Conservation (phyloP, 129 eudicot species). For the Tagetes erecta region DNA sequence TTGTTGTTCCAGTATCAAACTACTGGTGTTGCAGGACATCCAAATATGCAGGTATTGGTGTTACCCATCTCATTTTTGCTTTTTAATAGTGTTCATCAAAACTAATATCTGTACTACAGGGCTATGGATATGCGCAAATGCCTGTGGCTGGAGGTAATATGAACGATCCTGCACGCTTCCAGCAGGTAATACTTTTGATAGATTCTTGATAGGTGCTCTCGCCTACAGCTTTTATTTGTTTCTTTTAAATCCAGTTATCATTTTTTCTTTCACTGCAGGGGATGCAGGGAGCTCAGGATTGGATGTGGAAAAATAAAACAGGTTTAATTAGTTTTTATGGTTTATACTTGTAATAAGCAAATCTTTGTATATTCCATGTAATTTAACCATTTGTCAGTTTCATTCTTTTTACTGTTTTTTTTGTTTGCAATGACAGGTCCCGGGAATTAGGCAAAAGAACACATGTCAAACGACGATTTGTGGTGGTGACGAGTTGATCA, state of each 20-base stretch:
- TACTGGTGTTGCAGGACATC: constrained; percentile 58
- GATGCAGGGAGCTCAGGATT: constrained; percentile 59
- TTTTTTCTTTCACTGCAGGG: constrained; percentile 1
- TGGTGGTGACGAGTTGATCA: neutral
- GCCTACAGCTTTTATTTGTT: neutral
- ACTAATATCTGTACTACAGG: constrained; percentile 35
- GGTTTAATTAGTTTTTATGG: constrained; percentile 38
- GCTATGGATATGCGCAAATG: constrained; percentile 51
- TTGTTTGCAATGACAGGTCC: constrained; percentile 22
- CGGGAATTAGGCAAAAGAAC: constrained; percentile 16
- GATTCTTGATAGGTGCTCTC: neutral
- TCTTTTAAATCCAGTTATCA: neutral
- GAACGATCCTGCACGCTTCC: constrained; percentile 60
- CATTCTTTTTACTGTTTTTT: no score
- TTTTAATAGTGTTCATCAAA: neutral
- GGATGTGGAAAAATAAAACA: constrained; percentile 93
- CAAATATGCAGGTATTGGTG: constrained; percentile 51
- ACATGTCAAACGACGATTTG: neutral
- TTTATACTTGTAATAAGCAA: neutral
- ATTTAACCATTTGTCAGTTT: neutral
- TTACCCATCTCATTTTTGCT: neutral
- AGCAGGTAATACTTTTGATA: constrained; percentile 48
- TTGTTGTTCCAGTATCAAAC: constrained; percentile 59
- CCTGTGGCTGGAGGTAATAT: constrained; percentile 49
- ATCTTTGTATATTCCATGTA: neutral